A percentile compares a stretch with the other conserved stretches of the same genome.
phyloP scores from a whole-genome alignment of 192 early-diverging fungal genomes.

The Geranomyces variabilis region DNA sequence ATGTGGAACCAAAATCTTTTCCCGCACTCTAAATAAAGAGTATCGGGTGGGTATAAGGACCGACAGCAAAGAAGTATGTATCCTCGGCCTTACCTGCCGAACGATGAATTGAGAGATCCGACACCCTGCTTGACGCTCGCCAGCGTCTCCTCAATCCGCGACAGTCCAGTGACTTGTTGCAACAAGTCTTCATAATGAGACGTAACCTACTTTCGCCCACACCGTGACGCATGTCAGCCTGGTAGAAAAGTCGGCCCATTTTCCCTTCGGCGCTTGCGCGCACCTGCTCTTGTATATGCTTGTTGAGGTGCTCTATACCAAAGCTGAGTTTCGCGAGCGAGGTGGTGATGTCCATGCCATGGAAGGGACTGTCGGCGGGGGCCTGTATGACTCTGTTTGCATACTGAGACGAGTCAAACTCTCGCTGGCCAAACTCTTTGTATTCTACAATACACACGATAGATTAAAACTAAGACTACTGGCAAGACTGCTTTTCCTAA shows the following conservation, averaged over 20 bases:
- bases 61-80: background rate
- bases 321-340: constrained; percentile 68
- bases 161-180: constrained; percentile 67
- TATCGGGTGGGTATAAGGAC: background rate
- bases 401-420: constrained; percentile 73
- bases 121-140: constrained; percentile 58
- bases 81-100: constrained; percentile 56
- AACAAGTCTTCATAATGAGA: constrained; percentile 70
- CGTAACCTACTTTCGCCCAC: constrained; percentile 59
- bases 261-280: background rate
- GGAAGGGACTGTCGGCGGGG: constrained; percentile 47
- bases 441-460: constrained; percentile 53
- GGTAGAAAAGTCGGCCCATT: background rate
- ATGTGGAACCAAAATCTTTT: constrained; percentile 64
- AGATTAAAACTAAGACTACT: no score
- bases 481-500: no score
- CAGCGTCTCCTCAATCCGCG: constrained; percentile 60
- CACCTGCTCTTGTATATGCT: constrained; percentile 75
- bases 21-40: constrained; percentile 47
- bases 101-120: constrained; percentile 55
- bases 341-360: constrained; percentile 64
- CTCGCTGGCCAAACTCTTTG: constrained; percentile 57
- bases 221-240: constrained; percentile 6
- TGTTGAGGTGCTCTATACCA: constrained; percentile 74
- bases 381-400: constrained; percentile 69